phyloP scores from a whole-genome alignment of 768 basidiomycete genomes.

The Collybia sordida region DNA sequence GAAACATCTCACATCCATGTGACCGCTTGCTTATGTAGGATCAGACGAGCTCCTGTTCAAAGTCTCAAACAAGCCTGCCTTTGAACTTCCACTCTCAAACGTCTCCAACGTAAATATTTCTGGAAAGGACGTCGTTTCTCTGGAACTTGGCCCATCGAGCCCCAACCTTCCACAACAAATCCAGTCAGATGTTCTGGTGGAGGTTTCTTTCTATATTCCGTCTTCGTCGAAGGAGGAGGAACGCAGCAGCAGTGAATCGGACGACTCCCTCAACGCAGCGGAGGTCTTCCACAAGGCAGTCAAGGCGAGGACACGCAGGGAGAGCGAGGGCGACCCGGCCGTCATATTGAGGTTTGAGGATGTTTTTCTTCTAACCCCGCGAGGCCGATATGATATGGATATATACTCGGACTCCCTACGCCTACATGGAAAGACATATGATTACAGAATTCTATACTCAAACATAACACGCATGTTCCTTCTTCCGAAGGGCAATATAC shows the following conservation, averaged over 20 bases:
- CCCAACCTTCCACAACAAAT: slow-evolving; percentile 35
- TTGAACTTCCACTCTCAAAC: slow-evolving; percentile 82
- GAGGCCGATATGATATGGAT: slow-evolving; percentile 97
- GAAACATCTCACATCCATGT: neutral
- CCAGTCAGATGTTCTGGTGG: slow-evolving; percentile 84
- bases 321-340: slow-evolving; percentile 88
- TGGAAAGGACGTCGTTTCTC: slow-evolving; percentile 95
- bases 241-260: slow-evolving; percentile 59
- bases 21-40: slow-evolving; percentile 42
- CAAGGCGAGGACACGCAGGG: slow-evolving; percentile 94
- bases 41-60: slow-evolving; percentile 84
- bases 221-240: slow-evolving; percentile 63
- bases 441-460: slow-evolving; percentile 93
- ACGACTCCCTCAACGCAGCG: slow-evolving; percentile 83
- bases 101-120: slow-evolving; percentile 98
- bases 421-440: slow-evolving; percentile 97
- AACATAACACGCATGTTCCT: slow-evolving; percentile 89
- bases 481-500: slow-evolving; percentile 94
- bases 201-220: slow-evolving; percentile 96
- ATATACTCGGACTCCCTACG: slow-evolving; percentile 96
- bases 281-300: slow-evolving; percentile 96
- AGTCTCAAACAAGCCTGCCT: slow-evolving; percentile 82
- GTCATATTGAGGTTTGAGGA: slow-evolving; percentile 94
- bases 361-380: slow-evolving; percentile 90
- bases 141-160: slow-evolving; percentile 42